Evolutionary conservation across 106 monocot genomes (phyloP).

Genomic region (Dendrobium huoshanense): DNA sequence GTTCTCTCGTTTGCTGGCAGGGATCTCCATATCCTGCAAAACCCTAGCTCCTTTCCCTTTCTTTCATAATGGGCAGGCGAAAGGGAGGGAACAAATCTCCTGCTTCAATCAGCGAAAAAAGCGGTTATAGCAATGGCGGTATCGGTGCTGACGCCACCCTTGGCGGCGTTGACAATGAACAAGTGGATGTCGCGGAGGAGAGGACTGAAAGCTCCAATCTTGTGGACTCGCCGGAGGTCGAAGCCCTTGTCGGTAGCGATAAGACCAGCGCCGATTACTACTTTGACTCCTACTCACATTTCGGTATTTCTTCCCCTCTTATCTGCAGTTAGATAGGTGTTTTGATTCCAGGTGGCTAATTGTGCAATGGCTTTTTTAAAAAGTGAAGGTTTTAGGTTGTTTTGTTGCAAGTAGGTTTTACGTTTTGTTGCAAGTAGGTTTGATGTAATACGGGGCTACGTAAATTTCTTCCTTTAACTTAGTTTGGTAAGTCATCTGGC

Average conservation of each 20-base stretch:
- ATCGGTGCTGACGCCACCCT: background rate
- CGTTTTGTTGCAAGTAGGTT: background rate
- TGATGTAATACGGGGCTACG: background rate
- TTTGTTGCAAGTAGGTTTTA: background rate
- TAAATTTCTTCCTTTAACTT: background rate
- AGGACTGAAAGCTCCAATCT: conserved; percentile 37
- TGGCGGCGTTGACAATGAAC: conserved; percentile 6
- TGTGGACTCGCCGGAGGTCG: conserved; percentile 23
- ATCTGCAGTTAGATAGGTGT: background rate
- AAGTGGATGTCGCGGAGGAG: conserved; percentile 31
- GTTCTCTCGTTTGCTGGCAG: background rate
- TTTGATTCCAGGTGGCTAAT: background rate
- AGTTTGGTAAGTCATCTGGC: background rate
- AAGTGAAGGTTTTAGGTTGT: background rate
- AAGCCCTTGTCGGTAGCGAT: conserved; percentile 46
- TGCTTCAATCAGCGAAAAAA: conserved; percentile 11
- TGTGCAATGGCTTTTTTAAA: conserved; percentile 1
- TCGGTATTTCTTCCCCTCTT: conserved; percentile 33
- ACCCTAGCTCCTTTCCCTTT: conserved; percentile 10
- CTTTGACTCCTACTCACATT: conserved; percentile 97
- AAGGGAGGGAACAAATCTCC: conserved; percentile 19
- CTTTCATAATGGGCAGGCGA: conserved; percentile 23
- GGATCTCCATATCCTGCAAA: background rate
- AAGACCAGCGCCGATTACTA: conserved; percentile 98
- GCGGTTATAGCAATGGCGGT: conserved; percentile 9